phyloP scores from a whole-genome alignment of 495 filamentous ascomycete genomes.

The Tetracladium setigerum region DNA sequence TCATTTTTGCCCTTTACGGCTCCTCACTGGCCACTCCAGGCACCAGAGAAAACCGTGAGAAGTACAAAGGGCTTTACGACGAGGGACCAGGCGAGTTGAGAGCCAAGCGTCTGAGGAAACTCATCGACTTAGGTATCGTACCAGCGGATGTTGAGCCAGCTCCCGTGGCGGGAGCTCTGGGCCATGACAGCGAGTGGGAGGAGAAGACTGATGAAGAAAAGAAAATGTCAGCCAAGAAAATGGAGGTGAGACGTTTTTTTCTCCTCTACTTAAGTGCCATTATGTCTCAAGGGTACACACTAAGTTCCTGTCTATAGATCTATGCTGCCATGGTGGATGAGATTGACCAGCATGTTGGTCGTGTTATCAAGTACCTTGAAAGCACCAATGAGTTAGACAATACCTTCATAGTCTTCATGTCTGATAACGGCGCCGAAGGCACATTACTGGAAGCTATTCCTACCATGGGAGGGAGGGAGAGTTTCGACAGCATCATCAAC shows the following conservation, averaged over 20 bases:
- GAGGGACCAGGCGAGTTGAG: constrained; percentile 48
- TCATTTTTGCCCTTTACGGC: constrained; percentile 52
- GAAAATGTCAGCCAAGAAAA: constrained; percentile 43
- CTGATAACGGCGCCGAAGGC: constrained; percentile 59
- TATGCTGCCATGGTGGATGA: constrained; percentile 59
- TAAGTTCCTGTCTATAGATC: too few species aligned
- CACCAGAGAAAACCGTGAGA: constrained; percentile 13
- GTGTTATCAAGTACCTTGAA: constrained; percentile 47
- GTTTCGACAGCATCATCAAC: constrained; percentile 38
- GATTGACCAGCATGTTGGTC: constrained; percentile 54
- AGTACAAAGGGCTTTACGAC: constrained; percentile 40
- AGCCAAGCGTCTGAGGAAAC: constrained; percentile 37
- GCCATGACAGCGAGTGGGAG: constrained; percentile 38
- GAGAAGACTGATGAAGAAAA: constrained; percentile 42
- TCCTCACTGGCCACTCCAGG: constrained; percentile 55
- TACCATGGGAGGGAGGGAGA: constrained; percentile 34
- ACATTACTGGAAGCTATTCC: constrained; percentile 54
- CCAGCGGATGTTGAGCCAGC: constrained; percentile 32
- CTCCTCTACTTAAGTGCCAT: too few species aligned
- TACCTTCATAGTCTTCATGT: constrained; percentile 58
- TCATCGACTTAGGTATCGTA: constrained; percentile 39
- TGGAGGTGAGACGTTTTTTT: constrained; percentile 33
- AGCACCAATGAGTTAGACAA: constrained; percentile 53
- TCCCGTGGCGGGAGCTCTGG: constrained; percentile 44
- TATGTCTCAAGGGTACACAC: constrained; percentile 8